A percentile compares a stretch with the other conserved stretches of the same genome.
Conservation (phyloP, 371 early-diverging fungal species). For the Smittium culicis region DNA sequence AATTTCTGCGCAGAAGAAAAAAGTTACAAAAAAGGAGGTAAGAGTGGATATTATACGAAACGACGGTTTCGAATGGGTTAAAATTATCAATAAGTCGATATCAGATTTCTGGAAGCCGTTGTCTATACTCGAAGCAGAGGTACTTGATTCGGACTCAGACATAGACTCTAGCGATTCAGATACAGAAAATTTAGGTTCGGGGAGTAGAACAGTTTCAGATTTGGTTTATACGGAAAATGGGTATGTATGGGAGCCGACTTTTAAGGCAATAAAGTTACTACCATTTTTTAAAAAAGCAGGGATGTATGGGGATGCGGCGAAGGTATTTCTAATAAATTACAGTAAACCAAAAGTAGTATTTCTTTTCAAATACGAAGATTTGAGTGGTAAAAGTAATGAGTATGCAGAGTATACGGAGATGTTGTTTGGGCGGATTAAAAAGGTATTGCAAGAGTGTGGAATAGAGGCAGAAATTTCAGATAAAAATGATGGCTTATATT, state of each 20-base stretch:
- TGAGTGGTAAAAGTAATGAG: too few relatives aligned
- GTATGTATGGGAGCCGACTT: not conserved
- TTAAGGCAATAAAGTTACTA: not conserved
- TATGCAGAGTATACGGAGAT: not conserved
- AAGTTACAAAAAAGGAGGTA: not conserved
- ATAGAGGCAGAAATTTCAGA: not conserved
- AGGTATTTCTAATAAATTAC: not conserved
- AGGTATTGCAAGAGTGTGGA: not conserved
- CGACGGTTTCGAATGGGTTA: conserved; percentile 4
- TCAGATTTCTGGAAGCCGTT: not conserved
- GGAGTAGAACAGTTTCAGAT: not conserved
- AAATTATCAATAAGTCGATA: not conserved
- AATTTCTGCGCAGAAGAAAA: too few relatives aligned
- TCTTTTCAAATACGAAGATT: not conserved
- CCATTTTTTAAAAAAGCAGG: conserved; percentile 3
- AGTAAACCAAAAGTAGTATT: not conserved
- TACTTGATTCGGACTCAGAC: not conserved
- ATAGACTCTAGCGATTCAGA: not conserved
- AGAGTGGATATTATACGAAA: conserved; percentile 6
- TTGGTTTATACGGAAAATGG: not conserved
- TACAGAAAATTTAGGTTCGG: not conserved
- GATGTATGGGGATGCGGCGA: not conserved
- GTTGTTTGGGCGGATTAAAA: not conserved
- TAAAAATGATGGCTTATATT: not conserved
- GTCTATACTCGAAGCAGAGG: conserved; percentile 4